These are phyloP conservation scores for Clavariopsis aquatica DNA, from an alignment of 495 filamentous ascomycete species.

Conservation along the genomic window DNA sequence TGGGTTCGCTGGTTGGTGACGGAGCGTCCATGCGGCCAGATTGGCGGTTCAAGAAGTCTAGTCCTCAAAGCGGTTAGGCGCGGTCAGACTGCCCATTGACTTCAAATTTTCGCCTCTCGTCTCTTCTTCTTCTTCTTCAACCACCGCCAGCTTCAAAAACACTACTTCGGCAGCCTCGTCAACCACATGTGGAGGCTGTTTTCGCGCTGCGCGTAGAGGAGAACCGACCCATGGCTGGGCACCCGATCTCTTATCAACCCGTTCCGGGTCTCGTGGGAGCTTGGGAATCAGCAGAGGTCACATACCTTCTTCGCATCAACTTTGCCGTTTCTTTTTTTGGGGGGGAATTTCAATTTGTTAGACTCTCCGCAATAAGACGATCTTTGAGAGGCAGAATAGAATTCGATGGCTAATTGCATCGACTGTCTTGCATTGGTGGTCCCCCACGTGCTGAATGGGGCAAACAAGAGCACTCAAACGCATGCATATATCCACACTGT, in stretches of 20 bases:
- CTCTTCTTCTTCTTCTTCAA: conserved; percentile 47
- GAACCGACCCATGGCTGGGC: conserved; percentile 72
- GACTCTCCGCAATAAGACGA: too few relatives aligned
- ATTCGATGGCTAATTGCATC: too few relatives aligned
- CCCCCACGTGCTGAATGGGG: too few relatives aligned
- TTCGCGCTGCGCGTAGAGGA: conserved; percentile 71
- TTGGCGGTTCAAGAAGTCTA: conserved; percentile 24
- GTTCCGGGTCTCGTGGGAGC: conserved; percentile 64
- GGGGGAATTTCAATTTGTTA: too few relatives aligned
- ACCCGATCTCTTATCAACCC: conserved; percentile 71
- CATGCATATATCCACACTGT: too few relatives aligned
- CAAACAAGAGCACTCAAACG: too few relatives aligned
- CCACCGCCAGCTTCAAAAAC: conserved; percentile 57
- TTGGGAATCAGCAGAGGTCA: conserved; percentile 83
- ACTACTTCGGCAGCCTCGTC: conserved; percentile 63
- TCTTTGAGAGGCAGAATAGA: too few relatives aligned
- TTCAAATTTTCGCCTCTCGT: conserved; percentile 23
- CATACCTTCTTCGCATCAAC: conserved; percentile 44
- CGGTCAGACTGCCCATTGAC: background rate
- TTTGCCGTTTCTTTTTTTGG: too few relatives aligned
- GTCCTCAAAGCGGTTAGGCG: conserved; percentile 13
- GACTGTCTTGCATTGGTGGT: too few relatives aligned
- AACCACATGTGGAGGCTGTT: conserved; percentile 58
- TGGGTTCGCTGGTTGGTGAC: conserved; percentile 11
- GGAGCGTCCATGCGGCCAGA: conserved; percentile 30